A percentile compares a stretch with the other conserved stretches of the same genome.
phyloP scores from a whole-genome alignment of 768 basidiomycete genomes.

The Amanita subjunquillea region DNA sequence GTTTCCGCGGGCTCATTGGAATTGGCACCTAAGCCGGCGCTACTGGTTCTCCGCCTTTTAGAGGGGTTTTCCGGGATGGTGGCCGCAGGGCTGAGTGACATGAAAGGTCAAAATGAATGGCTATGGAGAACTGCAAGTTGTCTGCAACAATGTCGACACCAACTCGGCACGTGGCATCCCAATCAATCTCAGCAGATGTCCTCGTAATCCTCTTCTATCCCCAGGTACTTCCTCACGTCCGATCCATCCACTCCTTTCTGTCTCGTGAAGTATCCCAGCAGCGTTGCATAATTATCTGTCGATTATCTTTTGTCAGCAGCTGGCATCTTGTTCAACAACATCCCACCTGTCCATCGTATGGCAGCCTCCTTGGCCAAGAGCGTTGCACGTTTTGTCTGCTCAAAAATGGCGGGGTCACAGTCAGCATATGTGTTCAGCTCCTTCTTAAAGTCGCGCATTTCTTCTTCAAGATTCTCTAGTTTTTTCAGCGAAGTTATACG shows the following conservation, averaged over 20 bases:
- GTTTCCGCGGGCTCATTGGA: constrained; percentile 26
- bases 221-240: constrained; percentile 60
- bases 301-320: not conserved
- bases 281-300: constrained; percentile 60
- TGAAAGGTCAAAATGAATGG: constrained; percentile 14
- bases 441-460: constrained; percentile 39
- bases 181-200: constrained; percentile 39
- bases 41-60: constrained; percentile 48
- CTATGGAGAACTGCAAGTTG: not conserved
- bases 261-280: constrained; percentile 56
- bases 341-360: constrained; percentile 81
- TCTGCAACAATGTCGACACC: not conserved
- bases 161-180: not conserved
- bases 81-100: constrained; percentile 60
- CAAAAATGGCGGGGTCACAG: constrained; percentile 75
- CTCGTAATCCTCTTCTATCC: constrained; percentile 66
- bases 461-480: constrained; percentile 37
- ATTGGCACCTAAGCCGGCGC: constrained; percentile 22
- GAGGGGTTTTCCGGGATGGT: constrained; percentile 42
- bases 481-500: constrained; percentile 43
- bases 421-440: constrained; percentile 75
- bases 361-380: constrained; percentile 77
- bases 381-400: constrained; percentile 64
- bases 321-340: not conserved
- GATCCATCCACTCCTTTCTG: constrained; percentile 44